Base-by-base conservation (phyloP, 306 rosid genomes). In the Acacia confusa region DNA sequence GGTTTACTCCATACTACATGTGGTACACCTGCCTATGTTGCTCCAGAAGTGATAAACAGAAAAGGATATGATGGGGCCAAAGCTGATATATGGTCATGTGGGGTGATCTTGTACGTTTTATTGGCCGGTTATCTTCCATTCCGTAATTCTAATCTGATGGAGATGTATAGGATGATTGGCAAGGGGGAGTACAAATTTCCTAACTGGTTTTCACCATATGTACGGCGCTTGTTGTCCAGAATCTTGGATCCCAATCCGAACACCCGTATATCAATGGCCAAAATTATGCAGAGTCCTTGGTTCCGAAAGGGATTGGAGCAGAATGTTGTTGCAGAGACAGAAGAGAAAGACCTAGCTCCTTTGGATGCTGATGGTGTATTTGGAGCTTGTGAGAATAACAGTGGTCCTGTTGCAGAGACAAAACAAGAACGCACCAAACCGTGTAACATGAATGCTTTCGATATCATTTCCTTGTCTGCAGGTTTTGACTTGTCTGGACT, bases 21-120 rank as follows among this genome's bases (percentile, higher is more conserved):
- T 79, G 99, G 99, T 52, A 96, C 99, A 15, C 99, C 98, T 71
- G 95, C 99, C 17, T 96, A 96, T 64, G 98, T 94, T 82, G 89
- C 98, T 71, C 97, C 99, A 4, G 99, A 96, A 88, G 92, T 96
- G 66, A 94, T 96, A 55, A 90, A 78, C 87, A 82, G 99, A 85
- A 91, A 72, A 75, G 99, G 98, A 36, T 96, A 96, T 64, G 98
- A 94, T 74, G 99, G 99, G 38, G 7, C 78, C 69, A 96, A 94
- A 88, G 94, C 99, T 64, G 99, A 96, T 87, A 90, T 94, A 76
- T 96, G 99, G 99, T 96, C 99, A 1, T 94, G 97, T 44, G 99
- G 99, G 72, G 99, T 96, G 87, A 81, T 96, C 86, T 85, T 96
- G 83, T 96, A 32, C 73, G 99, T 90, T 86, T 91, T 96, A 2